Base-by-base conservation (phyloP, 2,329 filamentous ascomycete species). In the Xylaria sp. region DNA sequence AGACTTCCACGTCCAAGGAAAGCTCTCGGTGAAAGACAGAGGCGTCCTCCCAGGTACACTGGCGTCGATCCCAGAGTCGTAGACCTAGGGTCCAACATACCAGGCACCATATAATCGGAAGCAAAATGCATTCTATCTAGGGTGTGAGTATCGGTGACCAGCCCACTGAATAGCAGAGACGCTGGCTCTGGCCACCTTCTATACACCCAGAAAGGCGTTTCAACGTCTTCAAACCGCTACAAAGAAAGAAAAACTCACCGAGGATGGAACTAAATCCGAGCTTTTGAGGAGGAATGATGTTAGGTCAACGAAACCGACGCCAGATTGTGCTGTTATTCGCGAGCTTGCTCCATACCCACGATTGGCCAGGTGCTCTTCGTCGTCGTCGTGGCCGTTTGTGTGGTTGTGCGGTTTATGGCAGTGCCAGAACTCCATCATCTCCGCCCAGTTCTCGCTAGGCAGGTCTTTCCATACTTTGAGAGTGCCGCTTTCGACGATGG, bases 401-500 rank as follows among this genome's bases (percentile, higher is more conserved):
- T 59, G 69, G 15, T n/a, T 41, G 70, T 89, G 84, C 65, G 97
- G 96, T 81, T 98, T 98, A 80, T 99, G 96, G 77, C 96, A 99
- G 81, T 99, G 97, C 96, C 96, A 99, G 75, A 99, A 97, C 80
- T 99, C 97, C 96, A 99, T 99, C 94, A 99, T 97, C 82, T 99
- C 96, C 0, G 96, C 97, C 96, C 96, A 99, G 77, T 97, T 95
- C 75, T 97, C 94, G 77, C 94, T 97, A 0, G 96, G 96, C 20
- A 99, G 83, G 77, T 99, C 94, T 81, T 95, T 97, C 95, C 96
- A 99, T 46, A 82, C 80, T 48, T 80, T 82, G 8, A 89, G 82
- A 3, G 61, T 73, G 8, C 78, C 81, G 2, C 75, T 64, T 0
- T 75, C 50, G 13, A 89, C 80, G 20, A 89, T 69, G 1, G 63